phyloP scores from a whole-genome alignment of 2,329 filamentous ascomycete genomes.

The Talaromyces funiculosus region DNA sequence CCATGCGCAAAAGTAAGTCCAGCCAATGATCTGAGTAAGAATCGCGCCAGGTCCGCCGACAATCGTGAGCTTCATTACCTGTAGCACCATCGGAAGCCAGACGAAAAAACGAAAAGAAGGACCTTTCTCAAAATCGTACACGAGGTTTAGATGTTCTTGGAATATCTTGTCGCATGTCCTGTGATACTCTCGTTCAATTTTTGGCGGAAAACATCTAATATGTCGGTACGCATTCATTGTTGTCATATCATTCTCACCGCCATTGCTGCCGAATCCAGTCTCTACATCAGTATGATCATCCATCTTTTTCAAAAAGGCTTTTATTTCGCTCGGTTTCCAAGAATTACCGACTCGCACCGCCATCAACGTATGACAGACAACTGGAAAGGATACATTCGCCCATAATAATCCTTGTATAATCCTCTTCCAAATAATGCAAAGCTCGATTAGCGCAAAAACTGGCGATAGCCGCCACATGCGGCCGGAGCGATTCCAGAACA shows the following conservation, averaged over 20 bases:
- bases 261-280: too few species aligned
- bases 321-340: neutral
- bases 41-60: neutral
- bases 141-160: neutral
- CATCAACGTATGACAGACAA: neutral
- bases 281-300: too few species aligned
- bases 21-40: neutral
- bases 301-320: neutral
- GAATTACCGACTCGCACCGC: neutral
- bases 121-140: neutral
- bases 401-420: neutral
- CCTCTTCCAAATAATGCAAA: neutral
- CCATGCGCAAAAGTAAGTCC: neutral
- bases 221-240: neutral
- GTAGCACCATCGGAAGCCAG: neutral
- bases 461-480: neutral
- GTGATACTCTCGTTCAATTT: neutral
- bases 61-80: neutral
- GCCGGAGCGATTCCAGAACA: neutral
- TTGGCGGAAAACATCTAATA: neutral
- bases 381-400: neutral
- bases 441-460: neutral
- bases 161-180: neutral
- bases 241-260: too few species aligned
- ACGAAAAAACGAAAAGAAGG: neutral